Evolutionary conservation across 305 asterid genomes (phyloP), one percentile per base, ranked within the genome.

Genomic region (Rubia tinctorum): DNA sequence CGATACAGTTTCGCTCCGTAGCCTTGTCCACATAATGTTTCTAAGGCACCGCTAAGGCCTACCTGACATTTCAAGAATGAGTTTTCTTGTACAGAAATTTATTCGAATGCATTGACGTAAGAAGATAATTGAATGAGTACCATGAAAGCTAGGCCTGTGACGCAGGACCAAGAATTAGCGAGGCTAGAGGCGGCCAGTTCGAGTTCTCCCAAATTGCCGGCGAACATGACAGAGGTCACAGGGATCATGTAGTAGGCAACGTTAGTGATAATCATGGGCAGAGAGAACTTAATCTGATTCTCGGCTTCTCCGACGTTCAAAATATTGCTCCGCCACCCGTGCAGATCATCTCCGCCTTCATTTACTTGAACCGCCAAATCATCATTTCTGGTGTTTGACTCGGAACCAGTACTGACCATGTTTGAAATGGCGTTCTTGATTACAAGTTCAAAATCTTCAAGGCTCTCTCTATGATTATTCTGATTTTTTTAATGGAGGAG

Each of bases 11-110:
- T 84, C 6, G 96, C 96, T 2, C 98, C 98, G 20, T 71, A 92
- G 64, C 93, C 93, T 83, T 92, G 97, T 59, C 97, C 96, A 22
- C 97, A 90, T 68, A 92, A 75, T 44, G 96, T 90, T 84, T 92
- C 97, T 0, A 92, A 89, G 9, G 91, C 88, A 68, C 96, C 97
- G 56, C 95, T 92, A 78, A 86, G 76, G 8, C 98, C 98, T 55
- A 92, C 77, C 96, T 92, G 77, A 45, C 73, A 3, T n/a, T 8
- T 22, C 22, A 51, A 17, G 17, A 18, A 17, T 51, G 6, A 51
- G 22, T 15, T 51, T 51, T 51, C 58, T 18, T 51, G 20, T 4
- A 49, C 3, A 14, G 14, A 44, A 12, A 44, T 2, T 2, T 1
- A 44, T 0, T n/a, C 49, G 11, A 44, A 44, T 44, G 49, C 49